A percentile compares a stretch with the other conserved stretches of the same genome.
phyloP scores from a whole-genome alignment of 2,329 filamentous ascomycete genomes.

The Talaromyces marneffei region DNA sequence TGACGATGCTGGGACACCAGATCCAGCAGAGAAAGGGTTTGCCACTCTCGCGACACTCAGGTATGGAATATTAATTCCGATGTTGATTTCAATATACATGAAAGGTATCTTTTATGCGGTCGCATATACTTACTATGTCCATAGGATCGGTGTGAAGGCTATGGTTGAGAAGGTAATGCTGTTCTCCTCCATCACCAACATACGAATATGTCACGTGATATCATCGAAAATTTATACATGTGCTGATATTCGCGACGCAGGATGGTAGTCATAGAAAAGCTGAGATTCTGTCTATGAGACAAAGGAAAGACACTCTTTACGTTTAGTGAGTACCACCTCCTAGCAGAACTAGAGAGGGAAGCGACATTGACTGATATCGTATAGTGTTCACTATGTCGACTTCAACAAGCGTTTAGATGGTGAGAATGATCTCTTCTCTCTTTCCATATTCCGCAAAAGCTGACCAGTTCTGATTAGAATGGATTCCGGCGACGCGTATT shows the following conservation, averaged over 20 bases:
- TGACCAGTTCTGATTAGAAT: constrained; percentile 59
- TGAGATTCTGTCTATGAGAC: constrained; percentile 91
- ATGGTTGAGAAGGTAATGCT: constrained; percentile 62
- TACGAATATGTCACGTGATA: constrained; percentile 29
- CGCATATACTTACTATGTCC: constrained; percentile 28
- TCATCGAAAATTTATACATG: constrained; percentile 12
- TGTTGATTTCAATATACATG: background rate
- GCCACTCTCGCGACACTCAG: constrained; percentile 79
- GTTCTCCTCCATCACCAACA: constrained; percentile 15
- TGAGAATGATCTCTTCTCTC: constrained; percentile 20
- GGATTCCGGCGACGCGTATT: constrained; percentile 76
- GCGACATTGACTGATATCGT: constrained; percentile 17
- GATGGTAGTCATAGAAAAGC: constrained; percentile 83
- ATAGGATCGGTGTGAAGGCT: constrained; percentile 60
- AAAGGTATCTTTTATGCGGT: constrained; percentile 26
- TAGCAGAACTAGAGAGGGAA: background rate
- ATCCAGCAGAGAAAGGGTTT: constrained; percentile 66
- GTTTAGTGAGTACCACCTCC: constrained; percentile 58
- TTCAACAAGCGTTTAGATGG: constrained; percentile 82
- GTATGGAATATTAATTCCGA: constrained; percentile 44
- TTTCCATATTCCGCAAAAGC: background rate
- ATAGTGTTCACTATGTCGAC: constrained; percentile 84
- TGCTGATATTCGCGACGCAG: constrained; percentile 32
- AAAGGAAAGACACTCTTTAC: constrained; percentile 77
- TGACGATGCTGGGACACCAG: constrained; percentile 53